Percentiles rank a stretch among this genome's conserved stretches.
Evolutionary conservation across 2,329 filamentous ascomycete genomes (phyloP).

Genomic region (Fusarium proliferatum): DNA sequence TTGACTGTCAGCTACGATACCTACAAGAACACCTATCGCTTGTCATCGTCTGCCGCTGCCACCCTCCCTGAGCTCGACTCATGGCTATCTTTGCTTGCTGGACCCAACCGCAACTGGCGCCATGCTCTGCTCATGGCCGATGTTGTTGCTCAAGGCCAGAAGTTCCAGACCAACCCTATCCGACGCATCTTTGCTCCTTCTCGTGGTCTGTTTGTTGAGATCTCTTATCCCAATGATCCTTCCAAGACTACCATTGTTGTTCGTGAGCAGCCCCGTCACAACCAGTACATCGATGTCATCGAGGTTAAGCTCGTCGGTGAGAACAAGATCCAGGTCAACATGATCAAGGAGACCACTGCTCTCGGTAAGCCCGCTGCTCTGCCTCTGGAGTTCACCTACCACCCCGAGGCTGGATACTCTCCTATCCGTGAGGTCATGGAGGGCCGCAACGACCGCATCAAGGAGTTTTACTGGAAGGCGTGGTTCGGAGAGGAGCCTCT

Average conservation of each 20-base stretch:
- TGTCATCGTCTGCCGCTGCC: slow-evolving; percentile 79
- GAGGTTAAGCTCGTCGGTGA: slow-evolving; percentile 81
- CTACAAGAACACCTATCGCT: slow-evolving; percentile 84
- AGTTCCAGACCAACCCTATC: slow-evolving; percentile 97
- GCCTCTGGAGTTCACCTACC: slow-evolving; percentile 90
- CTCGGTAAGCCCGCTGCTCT: slow-evolving; percentile 84
- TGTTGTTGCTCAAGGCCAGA: slow-evolving; percentile 92
- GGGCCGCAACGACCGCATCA: slow-evolving; percentile 95
- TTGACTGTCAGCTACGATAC: slow-evolving; percentile 83
- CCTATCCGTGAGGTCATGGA: slow-evolving; percentile 98
- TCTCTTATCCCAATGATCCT: slow-evolving; percentile 83
- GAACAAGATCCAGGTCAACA: slow-evolving; percentile 85
- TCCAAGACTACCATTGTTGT: slow-evolving; percentile 86
- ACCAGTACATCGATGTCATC: slow-evolving; percentile 88
- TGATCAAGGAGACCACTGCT: slow-evolving; percentile 94
- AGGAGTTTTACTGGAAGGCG: slow-evolving; percentile 98
- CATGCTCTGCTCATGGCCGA: slow-evolving; percentile 95
- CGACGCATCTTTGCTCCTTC: slow-evolving; percentile 89
- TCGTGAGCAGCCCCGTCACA: slow-evolving; percentile 86
- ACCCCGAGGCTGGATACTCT: slow-evolving; percentile 96
- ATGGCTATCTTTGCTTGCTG: slow-evolving; percentile 91
- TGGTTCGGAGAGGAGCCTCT: slow-evolving; percentile 93
- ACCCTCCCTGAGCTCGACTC: slow-evolving; percentile 81
- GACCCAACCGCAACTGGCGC: slow-evolving; percentile 88
- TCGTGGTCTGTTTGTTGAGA: slow-evolving; percentile 89